Evolutionary conservation across 768 basidiomycete genomes (phyloP).

Genomic region (Trametes coccinea): DNA sequence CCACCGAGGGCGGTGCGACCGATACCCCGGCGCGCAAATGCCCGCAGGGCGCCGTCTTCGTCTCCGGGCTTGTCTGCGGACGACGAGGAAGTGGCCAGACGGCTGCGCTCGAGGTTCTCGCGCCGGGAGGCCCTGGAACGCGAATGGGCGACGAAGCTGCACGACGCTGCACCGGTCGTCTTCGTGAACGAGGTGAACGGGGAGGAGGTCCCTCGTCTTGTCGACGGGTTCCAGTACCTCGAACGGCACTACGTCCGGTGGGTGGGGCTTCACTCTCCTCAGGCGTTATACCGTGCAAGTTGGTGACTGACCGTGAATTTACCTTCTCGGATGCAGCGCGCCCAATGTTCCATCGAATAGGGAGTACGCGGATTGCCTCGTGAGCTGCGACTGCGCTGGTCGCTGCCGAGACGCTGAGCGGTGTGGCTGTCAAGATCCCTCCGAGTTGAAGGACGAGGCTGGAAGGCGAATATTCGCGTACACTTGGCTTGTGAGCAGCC

Average conservation of each 20-base stretch:
- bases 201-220: conserved; percentile 44
- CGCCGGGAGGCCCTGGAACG: conserved; percentile 4
- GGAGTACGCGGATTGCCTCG: conserved; percentile 36
- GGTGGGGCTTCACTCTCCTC: conserved; percentile 23
- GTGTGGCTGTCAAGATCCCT: conserved; percentile 53
- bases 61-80: background rate
- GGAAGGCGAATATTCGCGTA: conserved; percentile 45
- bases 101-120: background rate
- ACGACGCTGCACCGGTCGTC: conserved; percentile 34
- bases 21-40: conserved; percentile 1
- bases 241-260: conserved; percentile 54
- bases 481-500: conserved; percentile 33
- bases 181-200: conserved; percentile 38
- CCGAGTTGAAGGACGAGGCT: conserved; percentile 37
- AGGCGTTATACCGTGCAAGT: background rate
- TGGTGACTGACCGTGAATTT: background rate
- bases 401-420: conserved; percentile 34
- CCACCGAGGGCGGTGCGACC: background rate
- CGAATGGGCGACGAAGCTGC: conserved; percentile 34
- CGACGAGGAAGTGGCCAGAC: background rate
- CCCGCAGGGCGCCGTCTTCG: background rate
- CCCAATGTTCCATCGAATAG: conserved; percentile 6
- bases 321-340: conserved; percentile 8
- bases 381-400: conserved; percentile 44
- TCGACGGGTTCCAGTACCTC: conserved; percentile 48